A percentile compares a stretch with the other conserved stretches of the same genome.
Conservation (phyloP, 768 basidiomycete genomes). For the Termitomyces titanicus region DNA sequence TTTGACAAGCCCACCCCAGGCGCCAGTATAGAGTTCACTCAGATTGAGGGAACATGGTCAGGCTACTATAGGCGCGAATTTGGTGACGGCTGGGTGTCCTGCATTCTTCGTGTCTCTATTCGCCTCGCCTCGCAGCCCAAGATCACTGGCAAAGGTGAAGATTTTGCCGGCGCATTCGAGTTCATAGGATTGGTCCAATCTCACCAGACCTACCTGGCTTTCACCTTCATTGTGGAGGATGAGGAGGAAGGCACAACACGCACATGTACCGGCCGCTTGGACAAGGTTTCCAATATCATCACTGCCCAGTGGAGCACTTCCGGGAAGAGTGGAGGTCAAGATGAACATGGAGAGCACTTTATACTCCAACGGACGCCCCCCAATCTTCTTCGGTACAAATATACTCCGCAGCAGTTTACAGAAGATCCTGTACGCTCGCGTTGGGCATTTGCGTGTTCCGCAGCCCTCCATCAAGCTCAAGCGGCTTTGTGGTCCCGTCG, state of each 20-base stretch:
- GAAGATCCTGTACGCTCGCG: slow-evolving; percentile 28
- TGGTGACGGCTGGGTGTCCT: slow-evolving; percentile 20
- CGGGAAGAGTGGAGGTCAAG: slow-evolving; percentile 3
- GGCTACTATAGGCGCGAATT: slow-evolving; percentile 25
- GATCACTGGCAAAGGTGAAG: slow-evolving; percentile 30
- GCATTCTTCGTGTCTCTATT: slow-evolving; percentile 26
- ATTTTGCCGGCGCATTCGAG: slow-evolving; percentile 27
- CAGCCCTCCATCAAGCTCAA: slow-evolving; percentile 26
- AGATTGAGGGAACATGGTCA: slow-evolving; percentile 31
- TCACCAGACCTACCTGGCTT: slow-evolving; percentile 16
- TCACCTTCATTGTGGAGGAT: slow-evolving; percentile 23
- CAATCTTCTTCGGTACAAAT: slow-evolving; percentile 27
- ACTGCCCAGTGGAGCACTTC: slow-evolving; percentile 15
- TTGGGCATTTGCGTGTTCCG: slow-evolving; percentile 31
- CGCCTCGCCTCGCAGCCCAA: slow-evolving; percentile 19
- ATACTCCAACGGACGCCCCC: slow-evolving; percentile 25
- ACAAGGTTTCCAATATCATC: slow-evolving; percentile 14
- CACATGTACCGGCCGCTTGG: slow-evolving; percentile 21
- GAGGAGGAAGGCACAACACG: slow-evolving; percentile 25
- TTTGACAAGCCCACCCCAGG: slow-evolving; percentile 21
- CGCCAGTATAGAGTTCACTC: slow-evolving; percentile 11
- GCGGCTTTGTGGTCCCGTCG: slow-evolving; percentile 27
- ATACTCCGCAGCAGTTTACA: slow-evolving; percentile 21
- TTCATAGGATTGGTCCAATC: slow-evolving; percentile 21
- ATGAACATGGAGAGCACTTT: slow-evolving; percentile 17